Evolutionary conservation across 2,329 filamentous ascomycete genomes (phyloP).

Genomic region (Thelonectria discophora): DNA sequence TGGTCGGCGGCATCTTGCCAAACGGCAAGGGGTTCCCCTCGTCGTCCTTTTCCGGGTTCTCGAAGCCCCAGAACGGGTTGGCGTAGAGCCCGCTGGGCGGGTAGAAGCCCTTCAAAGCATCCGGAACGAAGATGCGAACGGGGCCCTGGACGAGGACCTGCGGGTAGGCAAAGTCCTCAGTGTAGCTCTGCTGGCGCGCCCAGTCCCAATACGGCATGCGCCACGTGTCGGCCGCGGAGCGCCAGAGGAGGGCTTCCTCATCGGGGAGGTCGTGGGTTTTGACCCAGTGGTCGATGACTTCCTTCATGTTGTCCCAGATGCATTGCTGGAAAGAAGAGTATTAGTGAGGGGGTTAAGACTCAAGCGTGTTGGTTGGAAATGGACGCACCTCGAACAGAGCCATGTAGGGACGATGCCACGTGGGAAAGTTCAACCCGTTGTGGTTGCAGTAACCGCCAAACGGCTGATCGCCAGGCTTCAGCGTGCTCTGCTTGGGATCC

Average conservation of each 20-base stretch:
- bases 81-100: not conserved
- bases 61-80: slow-evolving; percentile 20
- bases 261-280: not conserved
- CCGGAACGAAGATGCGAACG: not conserved
- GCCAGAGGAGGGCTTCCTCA: slow-evolving; percentile 27
- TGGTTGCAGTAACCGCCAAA: slow-evolving; percentile 26
- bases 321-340: slow-evolving; percentile 16
- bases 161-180: slow-evolving; percentile 9
- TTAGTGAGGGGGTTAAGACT: not conserved
- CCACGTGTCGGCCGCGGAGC: slow-evolving; percentile 41
- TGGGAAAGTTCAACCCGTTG: slow-evolving; percentile 24
- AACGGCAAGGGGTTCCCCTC: slow-evolving; percentile 21
- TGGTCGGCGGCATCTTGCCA: slow-evolving; percentile 18
- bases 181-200: slow-evolving; percentile 37
- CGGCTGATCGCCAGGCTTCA: slow-evolving; percentile 10
- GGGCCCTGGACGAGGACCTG: not conserved
- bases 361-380: not conserved
- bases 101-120: not conserved
- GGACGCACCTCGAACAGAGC: not conserved
- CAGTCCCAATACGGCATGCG: slow-evolving; percentile 50
- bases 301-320: slow-evolving; percentile 21
- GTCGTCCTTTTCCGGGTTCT: slow-evolving; percentile 21
- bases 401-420: slow-evolving; percentile 30
- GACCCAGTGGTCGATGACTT: slow-evolving; percentile 13
- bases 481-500: not conserved